Base-by-base conservation (phyloP, 345 rosid genomes). In the Salix dunnii region DNA sequence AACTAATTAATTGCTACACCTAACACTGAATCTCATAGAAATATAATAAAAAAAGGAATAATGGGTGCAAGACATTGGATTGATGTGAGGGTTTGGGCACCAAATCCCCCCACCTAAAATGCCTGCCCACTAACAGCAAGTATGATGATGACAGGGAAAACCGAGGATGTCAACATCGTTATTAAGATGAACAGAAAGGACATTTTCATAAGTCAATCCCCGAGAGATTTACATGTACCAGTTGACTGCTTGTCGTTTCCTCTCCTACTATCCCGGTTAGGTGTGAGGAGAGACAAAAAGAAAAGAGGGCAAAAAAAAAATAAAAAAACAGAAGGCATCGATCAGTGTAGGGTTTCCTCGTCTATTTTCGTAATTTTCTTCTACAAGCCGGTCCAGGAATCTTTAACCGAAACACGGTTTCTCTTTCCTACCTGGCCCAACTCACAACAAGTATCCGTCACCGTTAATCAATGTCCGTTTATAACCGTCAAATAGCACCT, bases 341-440 rank as follows among this genome's bases (percentile, higher is more conserved):
- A 33, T 33, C 36, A 83, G 79, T 67, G 80, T 73, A 76, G 81
- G 79, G 82, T 65, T 81, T 63, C 16, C 13, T 53, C 55, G 23
- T 74, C 77, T 70, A 17, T 27, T 16, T 21, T 65, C 21, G 53
- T 30, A 9, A 10, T 40, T 40, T 40, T 40, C 14, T 40, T 40
- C 14, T 40, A 40, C 2, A 40, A 2, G 21, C 72, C 62, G 72
- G 13, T 40, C n/a, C 40, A 48, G 74, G 73, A 76, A 75, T 81
- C 83, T 53, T 55, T 73, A 73, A 74, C 79, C 27, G 79, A 79
- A 74, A 66, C 86, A 70, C 82, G 78, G 73, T 75, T 16, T 63
- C 68, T 66, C 76, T 67, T 18, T 40, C 76, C 42, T 36, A 20
- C 30, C 35, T 64, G 36, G 40, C 77, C 38, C 20, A 1, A 21